Evolutionary conservation across 1,284 basidiomycete species (phyloP).

Genomic region (Fomitopsis betulina): DNA sequence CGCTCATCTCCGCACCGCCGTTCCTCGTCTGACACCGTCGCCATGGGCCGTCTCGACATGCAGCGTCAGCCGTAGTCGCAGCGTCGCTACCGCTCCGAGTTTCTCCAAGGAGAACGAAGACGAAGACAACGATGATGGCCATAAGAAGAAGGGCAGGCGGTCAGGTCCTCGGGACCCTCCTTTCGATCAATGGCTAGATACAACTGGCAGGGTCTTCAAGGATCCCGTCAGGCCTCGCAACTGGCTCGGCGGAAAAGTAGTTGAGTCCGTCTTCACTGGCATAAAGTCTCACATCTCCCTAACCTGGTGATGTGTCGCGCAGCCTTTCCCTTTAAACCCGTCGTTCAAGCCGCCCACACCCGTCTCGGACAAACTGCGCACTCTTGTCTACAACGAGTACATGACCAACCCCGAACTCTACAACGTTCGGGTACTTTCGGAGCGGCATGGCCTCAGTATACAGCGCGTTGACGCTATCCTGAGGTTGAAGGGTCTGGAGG

Average conservation of each 20-base stretch:
- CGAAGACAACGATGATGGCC: not conserved
- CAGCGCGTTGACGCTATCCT: conserved; percentile 79
- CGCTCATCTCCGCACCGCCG: conserved; percentile 25
- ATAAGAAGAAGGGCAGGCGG: conserved; percentile 3
- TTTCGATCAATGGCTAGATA: conserved; percentile 33
- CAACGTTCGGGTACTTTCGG: conserved; percentile 56
- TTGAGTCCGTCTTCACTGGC: conserved; percentile 36
- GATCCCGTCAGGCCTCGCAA: conserved; percentile 40
- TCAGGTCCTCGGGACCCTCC: conserved; percentile 14
- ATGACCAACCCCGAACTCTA: conserved; percentile 53
- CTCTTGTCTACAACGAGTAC: conserved; percentile 50
- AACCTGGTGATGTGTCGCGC: conserved; percentile 6
- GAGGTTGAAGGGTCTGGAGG: conserved; percentile 73
- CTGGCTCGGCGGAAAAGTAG: conserved; percentile 55
- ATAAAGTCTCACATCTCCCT: conserved; percentile 5
- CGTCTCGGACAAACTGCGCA: conserved; percentile 56
- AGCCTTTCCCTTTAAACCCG: conserved; percentile 82
- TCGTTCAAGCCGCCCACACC: conserved; percentile 77
- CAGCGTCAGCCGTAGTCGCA: conserved; percentile 5
- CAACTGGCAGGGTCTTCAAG: conserved; percentile 33
- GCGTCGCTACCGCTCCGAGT: not conserved
- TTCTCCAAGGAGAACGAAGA: conserved; percentile 2
- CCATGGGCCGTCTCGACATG: conserved; percentile 14
- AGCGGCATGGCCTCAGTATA: conserved; percentile 58
- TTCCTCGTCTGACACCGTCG: conserved; percentile 15